phyloP scores from a whole-genome alignment of 2,329 filamentous ascomycete genomes.

The Monosporascus sp. region DNA sequence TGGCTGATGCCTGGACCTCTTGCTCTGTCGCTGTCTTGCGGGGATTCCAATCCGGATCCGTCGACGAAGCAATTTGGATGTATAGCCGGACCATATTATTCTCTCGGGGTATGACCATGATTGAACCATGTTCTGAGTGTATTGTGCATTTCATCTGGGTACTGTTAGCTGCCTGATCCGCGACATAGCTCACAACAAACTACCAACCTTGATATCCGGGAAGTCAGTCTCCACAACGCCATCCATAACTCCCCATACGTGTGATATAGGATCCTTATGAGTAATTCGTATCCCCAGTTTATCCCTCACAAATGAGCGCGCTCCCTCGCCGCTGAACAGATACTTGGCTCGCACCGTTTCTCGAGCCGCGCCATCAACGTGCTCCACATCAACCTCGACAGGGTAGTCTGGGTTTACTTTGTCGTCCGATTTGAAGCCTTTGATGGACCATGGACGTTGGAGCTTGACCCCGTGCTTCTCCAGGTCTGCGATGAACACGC shows the following conservation, averaged over 20 bases:
- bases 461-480: conserved; percentile 56
- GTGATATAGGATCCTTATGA: conserved; percentile 63
- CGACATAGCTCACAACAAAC: neutral
- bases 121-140: conserved; percentile 67
- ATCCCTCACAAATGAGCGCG: conserved; percentile 60
- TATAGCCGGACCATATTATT: conserved; percentile 65
- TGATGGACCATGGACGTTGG: conserved; percentile 62
- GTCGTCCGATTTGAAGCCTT: conserved; percentile 55
- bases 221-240: conserved; percentile 69
- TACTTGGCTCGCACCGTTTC: conserved; percentile 69
- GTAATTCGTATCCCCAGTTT: conserved; percentile 66
- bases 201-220: conserved; percentile 65
- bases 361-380: conserved; percentile 65
- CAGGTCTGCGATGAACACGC: conserved; percentile 63
- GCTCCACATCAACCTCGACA: conserved; percentile 71
- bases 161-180: conserved; percentile 38
- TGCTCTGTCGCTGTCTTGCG: conserved; percentile 58
- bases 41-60: conserved; percentile 56
- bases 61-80: conserved; percentile 61
- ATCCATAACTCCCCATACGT: conserved; percentile 76
- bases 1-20: conserved; percentile 61
- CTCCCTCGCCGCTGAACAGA: conserved; percentile 67
- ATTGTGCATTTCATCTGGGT: conserved; percentile 67
- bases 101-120: conserved; percentile 76
- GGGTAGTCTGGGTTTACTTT: conserved; percentile 61